Base-by-base conservation (phyloP, 2,329 filamentous ascomycete genomes). In the Coleophoma crateriformis region DNA sequence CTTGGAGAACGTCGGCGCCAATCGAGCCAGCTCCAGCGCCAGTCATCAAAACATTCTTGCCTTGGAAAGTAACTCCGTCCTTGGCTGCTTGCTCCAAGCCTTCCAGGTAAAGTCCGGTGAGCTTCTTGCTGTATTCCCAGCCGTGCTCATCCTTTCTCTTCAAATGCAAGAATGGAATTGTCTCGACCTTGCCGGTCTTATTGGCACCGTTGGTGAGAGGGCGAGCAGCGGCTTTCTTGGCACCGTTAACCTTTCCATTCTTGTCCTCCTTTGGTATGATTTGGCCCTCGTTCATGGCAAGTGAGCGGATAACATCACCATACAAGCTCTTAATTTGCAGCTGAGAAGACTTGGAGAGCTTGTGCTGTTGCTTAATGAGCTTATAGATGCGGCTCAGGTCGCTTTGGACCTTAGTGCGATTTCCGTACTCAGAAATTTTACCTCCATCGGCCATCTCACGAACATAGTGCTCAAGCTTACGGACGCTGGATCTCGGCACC, bases 81-180 rank as follows among this genome's bases (percentile, higher is more conserved):
- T 84, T 87, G 57, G 94, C 94, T 57, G 91, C 90, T 55, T 91
- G 82, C 73, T 96, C 91, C 33, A 99, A 73, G 54, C 90, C 90
- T 67, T 96, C 90, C 33, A 99, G 82, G 68, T 99, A 99, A 60
- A 91, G 71, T 50, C 89, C 88, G 20, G 94, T 97, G 50, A 99
- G 81, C 76, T 95, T 96, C 81, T 97, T 99, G 82, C 90, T 97
- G 77, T 97, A 99, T 65, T 97, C 91, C 94, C 94, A 99, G 54
- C 92, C 92, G 64, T 96, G 87, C 54, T 91, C 82, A 48, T 88
- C 84, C 72, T 95, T 95, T 70, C 90, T 88, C 81, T 96, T 96
- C 50, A 99, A 77, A 68, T 99, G 94, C 47, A 99, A 74, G 83
- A 99, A 99, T 33, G 94, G 94, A 60, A 99, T 95, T 15, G 94